These are phyloP conservation scores for Backusella parvicylindrica DNA, from an alignment of 192 early-diverging fungal species.

Conservation along the genomic window DNA sequence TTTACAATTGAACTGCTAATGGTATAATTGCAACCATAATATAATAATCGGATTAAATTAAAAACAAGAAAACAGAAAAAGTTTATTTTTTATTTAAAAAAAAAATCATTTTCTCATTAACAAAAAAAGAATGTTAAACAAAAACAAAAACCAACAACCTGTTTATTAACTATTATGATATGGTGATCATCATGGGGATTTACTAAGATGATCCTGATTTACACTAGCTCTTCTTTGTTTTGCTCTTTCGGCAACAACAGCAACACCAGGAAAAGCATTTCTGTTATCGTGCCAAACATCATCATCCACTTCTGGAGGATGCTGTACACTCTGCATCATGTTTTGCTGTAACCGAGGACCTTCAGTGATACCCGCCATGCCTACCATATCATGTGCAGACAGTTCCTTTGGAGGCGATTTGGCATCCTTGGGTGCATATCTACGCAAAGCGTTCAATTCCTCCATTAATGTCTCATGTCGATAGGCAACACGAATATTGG, in stretches of 20 bases:
- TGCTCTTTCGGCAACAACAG: slow-evolving; percentile 27
- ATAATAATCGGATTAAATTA: background rate
- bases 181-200: background rate
- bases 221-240: background rate
- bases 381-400: slow-evolving; percentile 17
- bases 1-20: background rate
- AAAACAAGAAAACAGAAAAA: too few species aligned
- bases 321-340: background rate
- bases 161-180: background rate
- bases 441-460: slow-evolving; percentile 54
- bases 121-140: background rate
- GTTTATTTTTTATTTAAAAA: background rate
- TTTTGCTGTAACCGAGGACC: slow-evolving; percentile 5
- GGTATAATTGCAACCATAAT: background rate
- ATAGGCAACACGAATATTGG: slow-evolving; percentile 79
- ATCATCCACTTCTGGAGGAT: background rate
- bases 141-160: background rate
- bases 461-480: slow-evolving; percentile 84
- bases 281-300: background rate
- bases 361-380: background rate
- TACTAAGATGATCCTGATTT: background rate
- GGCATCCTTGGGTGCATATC: slow-evolving; percentile 24
- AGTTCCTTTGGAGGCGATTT: background rate
- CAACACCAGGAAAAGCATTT: slow-evolving; percentile 22
- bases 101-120: background rate